These are phyloP conservation scores for Aspergillus arachidicola DNA, from an alignment of 2,329 filamentous ascomycete species.

Conservation along the genomic window DNA sequence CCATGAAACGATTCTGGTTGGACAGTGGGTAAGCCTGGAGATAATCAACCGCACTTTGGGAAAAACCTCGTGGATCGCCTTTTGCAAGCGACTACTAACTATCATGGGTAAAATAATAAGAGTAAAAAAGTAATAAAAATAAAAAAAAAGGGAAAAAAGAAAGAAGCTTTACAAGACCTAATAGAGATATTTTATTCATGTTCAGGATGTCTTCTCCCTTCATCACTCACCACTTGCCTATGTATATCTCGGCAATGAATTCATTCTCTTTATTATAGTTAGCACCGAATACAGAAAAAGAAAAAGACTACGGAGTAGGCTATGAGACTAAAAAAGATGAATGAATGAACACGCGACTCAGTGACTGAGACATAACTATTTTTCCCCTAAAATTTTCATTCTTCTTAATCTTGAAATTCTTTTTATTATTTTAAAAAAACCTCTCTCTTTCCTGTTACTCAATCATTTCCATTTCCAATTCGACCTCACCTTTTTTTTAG, in stretches of 20 bases:
- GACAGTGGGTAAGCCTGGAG: neutral
- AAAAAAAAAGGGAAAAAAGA: neutral
- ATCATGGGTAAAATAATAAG: too few relatives aligned
- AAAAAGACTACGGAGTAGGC: neutral
- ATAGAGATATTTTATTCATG: neutral
- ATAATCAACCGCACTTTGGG: neutral
- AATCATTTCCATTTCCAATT: too few relatives aligned
- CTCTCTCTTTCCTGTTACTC: neutral
- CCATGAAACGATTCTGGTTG: slow-evolving; percentile 5
- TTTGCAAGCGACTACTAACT: neutral
- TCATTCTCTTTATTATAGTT: neutral
- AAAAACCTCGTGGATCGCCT: neutral
- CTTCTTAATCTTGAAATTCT: neutral
- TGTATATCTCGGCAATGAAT: neutral
- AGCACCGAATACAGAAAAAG: neutral
- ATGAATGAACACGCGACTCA: neutral
- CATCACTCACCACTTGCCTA: neutral
- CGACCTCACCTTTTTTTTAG: neutral
- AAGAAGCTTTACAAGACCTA: neutral
- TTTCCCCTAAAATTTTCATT: neutral
- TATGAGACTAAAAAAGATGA: neutral
- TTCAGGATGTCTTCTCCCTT: neutral
- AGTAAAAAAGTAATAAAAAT: neutral
- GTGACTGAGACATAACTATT: neutral
- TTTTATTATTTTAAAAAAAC: neutral